Evolutionary conservation across 495 filamentous ascomycete species (phyloP).

Genomic region (Daldinia childiae): DNA sequence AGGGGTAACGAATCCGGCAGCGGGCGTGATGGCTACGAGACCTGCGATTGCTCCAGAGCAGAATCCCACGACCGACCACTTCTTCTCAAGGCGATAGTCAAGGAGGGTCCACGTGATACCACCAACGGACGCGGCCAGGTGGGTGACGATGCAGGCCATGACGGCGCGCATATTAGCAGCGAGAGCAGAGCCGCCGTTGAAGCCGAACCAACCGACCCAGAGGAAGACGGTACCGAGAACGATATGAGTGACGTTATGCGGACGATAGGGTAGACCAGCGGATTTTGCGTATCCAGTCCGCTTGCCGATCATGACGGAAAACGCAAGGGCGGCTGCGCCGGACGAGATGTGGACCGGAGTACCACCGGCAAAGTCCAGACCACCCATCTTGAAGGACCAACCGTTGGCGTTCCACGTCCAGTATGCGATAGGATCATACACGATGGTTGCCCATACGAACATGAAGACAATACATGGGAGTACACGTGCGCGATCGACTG

Average conservation of each 20-base stretch:
- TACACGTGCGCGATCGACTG: conserved; percentile 83
- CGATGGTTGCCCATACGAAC: conserved; percentile 86
- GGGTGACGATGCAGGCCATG: conserved; percentile 98
- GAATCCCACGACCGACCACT: conserved; percentile 99
- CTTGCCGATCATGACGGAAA: conserved; percentile 87
- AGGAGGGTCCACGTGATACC: conserved; percentile 90
- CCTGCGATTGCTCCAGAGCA: conserved; percentile 94
- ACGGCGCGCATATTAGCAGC: conserved; percentile 94
- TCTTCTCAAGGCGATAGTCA: conserved; percentile 92
- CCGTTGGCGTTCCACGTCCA: conserved; percentile 90
- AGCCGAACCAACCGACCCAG: conserved; percentile 99
- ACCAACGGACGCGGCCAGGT: conserved; percentile 88
- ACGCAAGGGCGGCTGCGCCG: conserved; percentile 80
- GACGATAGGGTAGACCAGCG: conserved; percentile 80
- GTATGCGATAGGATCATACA: conserved; percentile 87
- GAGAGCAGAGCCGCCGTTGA: conserved; percentile 98
- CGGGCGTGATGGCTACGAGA: conserved; percentile 90
- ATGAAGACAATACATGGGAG: conserved; percentile 87
- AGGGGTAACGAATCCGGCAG: conserved; percentile 85
- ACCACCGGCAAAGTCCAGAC: conserved; percentile 86
- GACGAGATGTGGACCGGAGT: conserved; percentile 90
- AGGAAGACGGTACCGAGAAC: conserved; percentile 93
- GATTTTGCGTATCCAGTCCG: conserved; percentile 79
- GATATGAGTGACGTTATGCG: conserved; percentile 98
- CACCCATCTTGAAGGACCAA: conserved; percentile 78